Conservation (phyloP, 2,329 filamentous ascomycete species). For the Mollisia scopiformis region DNA sequence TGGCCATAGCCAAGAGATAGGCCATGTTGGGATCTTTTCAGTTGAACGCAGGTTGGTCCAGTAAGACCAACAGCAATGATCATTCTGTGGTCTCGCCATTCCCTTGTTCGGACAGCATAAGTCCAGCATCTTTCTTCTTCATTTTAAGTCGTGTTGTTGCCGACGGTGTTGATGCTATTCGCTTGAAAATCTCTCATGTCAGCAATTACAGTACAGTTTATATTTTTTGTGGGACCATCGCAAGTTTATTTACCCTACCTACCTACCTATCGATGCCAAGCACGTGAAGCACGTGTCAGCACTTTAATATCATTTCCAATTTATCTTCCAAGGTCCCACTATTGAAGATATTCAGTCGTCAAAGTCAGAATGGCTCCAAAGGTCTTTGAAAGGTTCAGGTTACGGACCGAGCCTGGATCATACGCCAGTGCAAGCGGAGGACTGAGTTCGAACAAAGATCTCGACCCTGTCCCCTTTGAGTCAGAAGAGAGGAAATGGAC, state of each 20-base stretch:
- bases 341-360: not conserved
- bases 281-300: not conserved
- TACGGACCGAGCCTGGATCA: conserved; percentile 22
- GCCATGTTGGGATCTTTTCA: not conserved
- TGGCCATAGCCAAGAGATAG: not conserved
- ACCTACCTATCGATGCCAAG: not conserved
- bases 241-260: no score
- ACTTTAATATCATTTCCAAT: not conserved
- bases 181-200: not conserved
- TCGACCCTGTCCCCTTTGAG: conserved; percentile 30
- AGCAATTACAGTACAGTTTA: not conserved
- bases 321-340: not conserved
- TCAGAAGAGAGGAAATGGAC: conserved; percentile 29
- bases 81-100: not conserved
- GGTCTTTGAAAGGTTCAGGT: conserved; percentile 19
- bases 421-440: conserved; percentile 19
- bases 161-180: not conserved
- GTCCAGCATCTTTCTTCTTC: not conserved
- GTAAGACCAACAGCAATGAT: not conserved
- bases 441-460: conserved; percentile 25
- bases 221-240: not conserved
- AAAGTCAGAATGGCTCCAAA: conserved; percentile 16
- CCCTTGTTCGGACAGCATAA: not conserved
- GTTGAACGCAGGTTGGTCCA: not conserved
- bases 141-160: not conserved